A percentile compares a stretch with the other conserved stretches of the same genome.
Evolutionary conservation across 148 eudicot genomes (phyloP).

Genomic region (Pouteria glomerata): DNA sequence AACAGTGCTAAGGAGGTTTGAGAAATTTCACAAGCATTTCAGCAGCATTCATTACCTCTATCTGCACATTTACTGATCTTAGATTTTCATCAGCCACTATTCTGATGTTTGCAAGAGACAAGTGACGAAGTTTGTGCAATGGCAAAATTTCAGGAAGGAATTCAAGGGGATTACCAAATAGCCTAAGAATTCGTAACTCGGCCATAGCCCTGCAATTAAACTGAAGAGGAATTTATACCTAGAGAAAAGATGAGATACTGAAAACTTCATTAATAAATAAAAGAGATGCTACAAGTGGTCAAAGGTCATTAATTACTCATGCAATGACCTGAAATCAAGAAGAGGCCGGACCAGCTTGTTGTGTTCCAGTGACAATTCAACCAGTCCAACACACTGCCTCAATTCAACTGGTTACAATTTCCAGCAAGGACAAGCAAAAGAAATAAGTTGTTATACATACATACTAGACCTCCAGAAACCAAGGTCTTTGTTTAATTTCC

Average conservation of each 20-base stretch:
- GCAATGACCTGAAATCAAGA: conserved; percentile 86
- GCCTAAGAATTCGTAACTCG: conserved; percentile 76
- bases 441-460: conserved; percentile 4
- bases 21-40: not conserved
- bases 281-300: not conserved
- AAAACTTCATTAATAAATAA: conserved; percentile 2
- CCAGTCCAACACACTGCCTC: conserved; percentile 87
- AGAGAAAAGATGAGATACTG: conserved; percentile 1
- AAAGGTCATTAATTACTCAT: conserved; percentile 8
- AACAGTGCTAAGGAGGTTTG: not conserved
- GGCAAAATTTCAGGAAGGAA: conserved; percentile 97
- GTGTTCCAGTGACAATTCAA: conserved; percentile 95
- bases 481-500: not conserved
- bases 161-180: conserved; percentile 94
- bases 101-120: conserved; percentile 93
- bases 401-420: conserved; percentile 63
- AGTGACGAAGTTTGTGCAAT: conserved; percentile 79
- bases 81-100: conserved; percentile 92
- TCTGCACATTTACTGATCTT: conserved; percentile 81
- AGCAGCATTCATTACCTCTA: conserved; percentile 55
- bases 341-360: conserved; percentile 94
- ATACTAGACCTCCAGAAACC: not conserved
- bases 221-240: conserved; percentile 15
- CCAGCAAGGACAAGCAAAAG: conserved; percentile 15
- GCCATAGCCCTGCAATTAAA: conserved; percentile 78